A percentile compares a stretch with the other conserved stretches of the same genome.
These are phyloP conservation scores for Boletus huronensis DNA, from an alignment of 768 basidiomycete genomes.

Conservation along the genomic window DNA sequence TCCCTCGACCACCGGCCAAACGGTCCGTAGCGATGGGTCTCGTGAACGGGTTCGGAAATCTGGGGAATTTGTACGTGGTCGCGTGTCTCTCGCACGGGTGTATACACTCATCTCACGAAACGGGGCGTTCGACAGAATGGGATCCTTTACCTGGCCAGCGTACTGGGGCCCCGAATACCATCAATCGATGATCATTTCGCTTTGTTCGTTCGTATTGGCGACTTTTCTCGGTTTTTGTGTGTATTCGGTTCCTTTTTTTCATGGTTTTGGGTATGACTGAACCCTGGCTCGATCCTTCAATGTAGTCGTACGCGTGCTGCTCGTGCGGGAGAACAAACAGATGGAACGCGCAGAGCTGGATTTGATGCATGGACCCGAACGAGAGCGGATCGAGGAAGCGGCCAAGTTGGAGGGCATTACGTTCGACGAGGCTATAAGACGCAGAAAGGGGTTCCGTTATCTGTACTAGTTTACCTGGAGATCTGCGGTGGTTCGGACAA, in stretches of 20 bases:
- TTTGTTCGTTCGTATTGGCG: slow-evolving; percentile 34
- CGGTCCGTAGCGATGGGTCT: slow-evolving; percentile 54
- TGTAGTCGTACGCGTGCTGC: slow-evolving; percentile 40
- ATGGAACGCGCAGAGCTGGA: slow-evolving; percentile 49
- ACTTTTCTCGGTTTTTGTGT: slow-evolving; percentile 36
- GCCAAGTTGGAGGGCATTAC: slow-evolving; percentile 57
- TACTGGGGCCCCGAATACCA: slow-evolving; percentile 61
- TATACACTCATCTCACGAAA: not conserved
- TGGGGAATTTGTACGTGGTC: slow-evolving; percentile 52
- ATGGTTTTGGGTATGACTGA: not conserved
- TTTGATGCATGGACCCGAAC: slow-evolving; percentile 42
- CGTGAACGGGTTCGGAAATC: slow-evolving; percentile 56
- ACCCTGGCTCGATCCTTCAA: not conserved
- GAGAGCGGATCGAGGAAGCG: slow-evolving; percentile 52
- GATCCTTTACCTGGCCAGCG: slow-evolving; percentile 60
- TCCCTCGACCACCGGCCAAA: slow-evolving; percentile 60
- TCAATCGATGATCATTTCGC: slow-evolving; percentile 55
- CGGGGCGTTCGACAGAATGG: slow-evolving; percentile 39
- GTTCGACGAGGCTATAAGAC: slow-evolving; percentile 56
- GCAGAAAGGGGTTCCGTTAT: slow-evolving; percentile 56
- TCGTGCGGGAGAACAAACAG: slow-evolving; percentile 48
- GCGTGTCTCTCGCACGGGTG: not conserved
- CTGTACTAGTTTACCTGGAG: slow-evolving; percentile 38
- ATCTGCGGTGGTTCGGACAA: not conserved
- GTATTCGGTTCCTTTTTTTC: not conserved